These are phyloP conservation scores for Silene noctiflora DNA, from an alignment of 179 eudicot species.

Conservation along the genomic window DNA sequence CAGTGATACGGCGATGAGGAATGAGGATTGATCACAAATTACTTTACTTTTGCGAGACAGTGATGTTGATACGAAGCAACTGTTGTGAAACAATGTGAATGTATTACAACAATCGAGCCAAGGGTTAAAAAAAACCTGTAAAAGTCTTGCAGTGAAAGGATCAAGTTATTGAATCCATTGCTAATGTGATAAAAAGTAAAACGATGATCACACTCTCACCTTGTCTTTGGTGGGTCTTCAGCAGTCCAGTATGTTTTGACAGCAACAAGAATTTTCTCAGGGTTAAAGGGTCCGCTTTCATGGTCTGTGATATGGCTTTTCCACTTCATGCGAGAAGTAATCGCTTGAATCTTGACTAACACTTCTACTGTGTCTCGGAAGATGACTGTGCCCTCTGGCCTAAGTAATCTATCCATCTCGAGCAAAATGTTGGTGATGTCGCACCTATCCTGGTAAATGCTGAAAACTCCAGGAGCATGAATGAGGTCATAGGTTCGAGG, in stretches of 20 bases:
- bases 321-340: slow-evolving; percentile 77
- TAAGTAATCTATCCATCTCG: slow-evolving; percentile 82
- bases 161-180: neutral
- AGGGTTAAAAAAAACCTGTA: neutral
- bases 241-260: slow-evolving; percentile 77
- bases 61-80: no score
- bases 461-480: slow-evolving; percentile 70
- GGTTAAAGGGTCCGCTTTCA: slow-evolving; percentile 81
- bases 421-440: slow-evolving; percentile 73
- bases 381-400: slow-evolving; percentile 85
- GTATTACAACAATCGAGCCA: neutral
- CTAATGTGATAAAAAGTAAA: neutral
- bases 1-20: no score
- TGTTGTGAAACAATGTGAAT: no score
- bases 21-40: no score
- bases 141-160: neutral
- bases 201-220: slow-evolving; percentile 2
- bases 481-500: slow-evolving; percentile 90
- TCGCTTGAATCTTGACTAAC: slow-evolving; percentile 58
- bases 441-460: slow-evolving; percentile 82
- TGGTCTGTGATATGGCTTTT: slow-evolving; percentile 63
- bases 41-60: no score
- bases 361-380: slow-evolving; percentile 73
- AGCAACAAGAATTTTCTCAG: slow-evolving; percentile 73
- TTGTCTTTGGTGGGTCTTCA: slow-evolving; percentile 32